Conservation (phyloP, 305 asterid species). For the Solanum hybrid region DNA sequence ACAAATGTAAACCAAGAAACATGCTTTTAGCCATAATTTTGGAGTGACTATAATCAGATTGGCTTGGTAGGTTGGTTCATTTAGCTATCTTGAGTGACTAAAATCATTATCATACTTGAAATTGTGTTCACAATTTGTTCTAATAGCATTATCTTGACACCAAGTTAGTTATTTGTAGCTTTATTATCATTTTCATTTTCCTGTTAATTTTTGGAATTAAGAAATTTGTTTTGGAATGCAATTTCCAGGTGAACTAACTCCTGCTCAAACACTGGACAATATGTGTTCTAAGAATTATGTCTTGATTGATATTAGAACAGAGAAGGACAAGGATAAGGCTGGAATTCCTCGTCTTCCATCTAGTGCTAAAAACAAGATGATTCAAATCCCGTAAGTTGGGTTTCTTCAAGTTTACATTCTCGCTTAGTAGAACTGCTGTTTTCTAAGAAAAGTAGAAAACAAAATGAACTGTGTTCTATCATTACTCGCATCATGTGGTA, state of each 20-base stretch:
- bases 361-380: constrained; percentile 53
- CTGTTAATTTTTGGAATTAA: not conserved
- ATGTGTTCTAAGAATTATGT: constrained; percentile 69
- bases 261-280: constrained; percentile 78
- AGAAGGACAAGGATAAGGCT: constrained; percentile 77
- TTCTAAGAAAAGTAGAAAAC: not conserved
- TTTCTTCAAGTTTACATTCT: not conserved
- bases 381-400: constrained; percentile 70
- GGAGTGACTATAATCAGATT: not conserved
- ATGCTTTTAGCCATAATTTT: not conserved
- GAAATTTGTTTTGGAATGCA: constrained; percentile 8
- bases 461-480: not conserved
- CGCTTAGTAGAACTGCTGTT: not conserved
- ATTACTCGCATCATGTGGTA: not conserved
- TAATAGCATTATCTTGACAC: not conserved
- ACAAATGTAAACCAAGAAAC: not conserved
- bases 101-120: not conserved
- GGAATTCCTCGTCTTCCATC: constrained; percentile 93
- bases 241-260: constrained; percentile 63
- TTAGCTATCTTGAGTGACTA: not conserved
- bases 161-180: not conserved
- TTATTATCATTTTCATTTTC: not conserved
- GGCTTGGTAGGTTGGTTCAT: not conserved
- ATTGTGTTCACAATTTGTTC: not conserved
- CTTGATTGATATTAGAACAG: constrained; percentile 86